A percentile compares a stretch with the other conserved stretches of the same genome.
phyloP scores from a whole-genome alignment of 2,329 filamentous ascomycete genomes.

The Nemania sp. region DNA sequence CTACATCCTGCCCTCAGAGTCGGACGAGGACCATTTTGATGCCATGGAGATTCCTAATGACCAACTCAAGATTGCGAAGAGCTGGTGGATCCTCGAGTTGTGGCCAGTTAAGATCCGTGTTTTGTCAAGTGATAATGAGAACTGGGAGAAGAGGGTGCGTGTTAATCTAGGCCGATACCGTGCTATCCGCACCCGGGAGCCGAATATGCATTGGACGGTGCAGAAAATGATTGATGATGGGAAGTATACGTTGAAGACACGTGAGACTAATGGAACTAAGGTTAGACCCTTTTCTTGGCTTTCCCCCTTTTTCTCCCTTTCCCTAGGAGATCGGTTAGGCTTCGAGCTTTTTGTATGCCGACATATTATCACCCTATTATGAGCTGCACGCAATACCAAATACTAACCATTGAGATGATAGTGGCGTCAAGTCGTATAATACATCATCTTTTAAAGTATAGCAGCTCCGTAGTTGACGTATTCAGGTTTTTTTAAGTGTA shows the following conservation, averaged over 20 bases:
- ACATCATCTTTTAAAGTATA: background rate
- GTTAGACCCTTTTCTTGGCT: slow-evolving; percentile 7
- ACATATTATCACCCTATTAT: too few species aligned
- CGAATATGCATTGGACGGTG: slow-evolving; percentile 39
- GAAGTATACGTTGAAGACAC: slow-evolving; percentile 21
- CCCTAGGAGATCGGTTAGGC: background rate
- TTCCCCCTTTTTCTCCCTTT: background rate
- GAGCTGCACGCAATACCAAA: too few species aligned
- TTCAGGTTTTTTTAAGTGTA: too few species aligned
- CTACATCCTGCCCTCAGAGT: slow-evolving; percentile 34
- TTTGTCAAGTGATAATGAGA: slow-evolving; percentile 28
- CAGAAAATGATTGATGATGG: slow-evolving; percentile 32
- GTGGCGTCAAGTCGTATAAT: slow-evolving; percentile 13
- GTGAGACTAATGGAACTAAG: slow-evolving; percentile 27
- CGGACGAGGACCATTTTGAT: slow-evolving; percentile 35
- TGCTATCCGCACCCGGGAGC: slow-evolving; percentile 10
- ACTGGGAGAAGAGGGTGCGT: slow-evolving; percentile 36
- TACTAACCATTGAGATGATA: background rate
- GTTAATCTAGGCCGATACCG: slow-evolving; percentile 28
- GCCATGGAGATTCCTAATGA: slow-evolving; percentile 30
- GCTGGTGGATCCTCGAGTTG: slow-evolving; percentile 36
- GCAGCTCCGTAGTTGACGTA: too few species aligned
- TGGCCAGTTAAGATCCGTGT: slow-evolving; percentile 38
- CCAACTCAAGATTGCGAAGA: slow-evolving; percentile 24
- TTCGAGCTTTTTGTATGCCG: too few species aligned